phyloP scores from a whole-genome alignment of 2,329 filamentous ascomycete genomes.

The Diplodia sapinea region DNA sequence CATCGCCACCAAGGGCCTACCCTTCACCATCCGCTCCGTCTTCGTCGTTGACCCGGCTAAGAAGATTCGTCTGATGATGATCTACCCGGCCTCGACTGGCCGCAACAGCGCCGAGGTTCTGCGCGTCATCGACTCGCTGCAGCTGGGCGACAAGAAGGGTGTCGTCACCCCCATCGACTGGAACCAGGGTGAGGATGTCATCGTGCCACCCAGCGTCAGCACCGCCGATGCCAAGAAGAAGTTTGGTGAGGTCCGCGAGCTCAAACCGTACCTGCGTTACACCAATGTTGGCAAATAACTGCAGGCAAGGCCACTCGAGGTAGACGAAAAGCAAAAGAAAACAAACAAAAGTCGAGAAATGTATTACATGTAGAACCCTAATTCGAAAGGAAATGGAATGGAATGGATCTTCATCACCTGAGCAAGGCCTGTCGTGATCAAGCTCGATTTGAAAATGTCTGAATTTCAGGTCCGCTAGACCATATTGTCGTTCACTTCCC shows the following conservation, averaged over 20 bases:
- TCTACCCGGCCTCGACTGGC: conserved; percentile 67
- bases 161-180: conserved; percentile 68
- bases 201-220: conserved; percentile 65
- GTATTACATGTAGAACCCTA: not conserved
- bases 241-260: conserved; percentile 65
- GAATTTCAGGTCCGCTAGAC: conserved; percentile 11
- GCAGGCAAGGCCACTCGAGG: not conserved
- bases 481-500: conserved; percentile 10
- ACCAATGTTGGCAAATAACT: conserved; percentile 43
- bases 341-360: not conserved
- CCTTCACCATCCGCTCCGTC: conserved; percentile 69
- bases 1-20: conserved; percentile 61
- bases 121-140: conserved; percentile 58
- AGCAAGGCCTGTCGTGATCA: not conserved
- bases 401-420: not conserved
- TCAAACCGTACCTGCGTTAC: conserved; percentile 67
- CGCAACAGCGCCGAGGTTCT: conserved; percentile 61
- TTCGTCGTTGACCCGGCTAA: conserved; percentile 70
- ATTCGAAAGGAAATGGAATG: not conserved
- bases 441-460: conserved; percentile 13
- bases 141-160: conserved; percentile 64
- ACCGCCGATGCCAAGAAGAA: conserved; percentile 64
- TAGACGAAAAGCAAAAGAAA: not conserved
- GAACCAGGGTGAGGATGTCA: conserved; percentile 65
- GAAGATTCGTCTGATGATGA: conserved; percentile 66